Evolutionary conservation across 257 asterid genomes (phyloP), one percentile per base, ranked within the genome.

Genomic region (Penstemon newberryi): DNA sequence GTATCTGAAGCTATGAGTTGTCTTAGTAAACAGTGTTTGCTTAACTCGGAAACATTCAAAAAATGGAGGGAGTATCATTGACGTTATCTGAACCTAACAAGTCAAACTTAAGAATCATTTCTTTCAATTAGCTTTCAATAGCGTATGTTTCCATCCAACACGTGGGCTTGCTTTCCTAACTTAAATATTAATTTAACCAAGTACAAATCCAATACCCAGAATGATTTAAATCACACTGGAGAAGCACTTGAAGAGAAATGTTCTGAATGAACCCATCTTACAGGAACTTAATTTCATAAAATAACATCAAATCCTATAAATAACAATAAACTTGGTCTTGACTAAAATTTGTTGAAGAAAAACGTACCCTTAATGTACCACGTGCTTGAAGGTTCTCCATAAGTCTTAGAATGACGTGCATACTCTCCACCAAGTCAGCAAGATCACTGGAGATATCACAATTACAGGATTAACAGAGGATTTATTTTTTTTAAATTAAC

Each of bases 311-410:
- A 25, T 25, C 33, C 33, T 25, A 25, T 25, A 25, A 25, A 25
- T 25, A 25, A 25, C 33, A 25, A 2, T 25, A 25, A 25, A 25
- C 33, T 25, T 25, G 33, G 1, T 25, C 33, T 25, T 25, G 33
- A 25, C 2, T 25, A 25, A 25, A 25, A 25, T 25, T 25, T 25
- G 33, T 25, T 25, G 33, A 25, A 25, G 33, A 25, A 25, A 78
- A 63, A 66, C 66, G 67, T 85, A 94, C 99, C 95, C 97, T 84
- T 75, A 94, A 80, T 47, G 91, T 72, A 75, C 99, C 97, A 71
- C 83, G 89, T 50, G 83, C 79, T 85, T 93, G 91, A 80, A 94
- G 99, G 77, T 73, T 82, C 87, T 94, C 99, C 87, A 89, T 75
- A 47, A 90, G 91, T 73, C 91, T 88, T 65, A 91, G 47, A 69